Conservation (phyloP, 495 filamentous ascomycete genomes). For the Podospora didyma region DNA sequence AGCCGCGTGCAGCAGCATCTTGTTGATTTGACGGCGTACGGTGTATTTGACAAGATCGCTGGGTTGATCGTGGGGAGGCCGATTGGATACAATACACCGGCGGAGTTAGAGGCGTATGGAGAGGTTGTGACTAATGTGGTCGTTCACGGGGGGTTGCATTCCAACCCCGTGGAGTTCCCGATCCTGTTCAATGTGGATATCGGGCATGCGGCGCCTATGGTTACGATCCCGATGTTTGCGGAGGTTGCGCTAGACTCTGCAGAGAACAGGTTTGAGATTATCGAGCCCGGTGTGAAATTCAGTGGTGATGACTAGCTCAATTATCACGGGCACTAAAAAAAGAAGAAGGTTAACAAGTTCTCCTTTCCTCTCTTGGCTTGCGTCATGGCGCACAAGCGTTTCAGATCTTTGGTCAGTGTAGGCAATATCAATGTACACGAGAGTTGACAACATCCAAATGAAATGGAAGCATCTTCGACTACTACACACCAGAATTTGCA, state of each 20-base stretch:
- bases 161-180: constrained; percentile 14
- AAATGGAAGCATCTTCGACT: too few relatives aligned
- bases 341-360: too few relatives aligned
- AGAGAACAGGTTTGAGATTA: constrained; percentile 28
- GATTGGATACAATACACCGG: constrained; percentile 21
- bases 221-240: constrained; percentile 30
- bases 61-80: constrained; percentile 33
- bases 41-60: constrained; percentile 25
- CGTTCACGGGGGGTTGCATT: constrained; percentile 8
- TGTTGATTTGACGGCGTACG: constrained; percentile 30
- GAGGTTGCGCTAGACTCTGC: constrained; percentile 24
- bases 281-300: constrained; percentile 32
- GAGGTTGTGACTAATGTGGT: background rate
- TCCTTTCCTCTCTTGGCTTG: too few relatives aligned
- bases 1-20: constrained; percentile 18
- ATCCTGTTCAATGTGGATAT: constrained; percentile 31
- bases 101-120: constrained; percentile 15
- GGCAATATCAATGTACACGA: too few relatives aligned
- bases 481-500: too few relatives aligned
- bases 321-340: too few relatives aligned
- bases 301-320: too few relatives aligned
- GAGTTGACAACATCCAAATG: too few relatives aligned
- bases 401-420: too few relatives aligned
- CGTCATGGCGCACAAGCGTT: too few relatives aligned
- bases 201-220: constrained; percentile 31